A percentile compares a stretch with the other conserved stretches of the same genome.
These are phyloP conservation scores for Basipetospora chlamydospora DNA, from an alignment of 2,329 filamentous ascomycete genomes.

Conservation along the genomic window DNA sequence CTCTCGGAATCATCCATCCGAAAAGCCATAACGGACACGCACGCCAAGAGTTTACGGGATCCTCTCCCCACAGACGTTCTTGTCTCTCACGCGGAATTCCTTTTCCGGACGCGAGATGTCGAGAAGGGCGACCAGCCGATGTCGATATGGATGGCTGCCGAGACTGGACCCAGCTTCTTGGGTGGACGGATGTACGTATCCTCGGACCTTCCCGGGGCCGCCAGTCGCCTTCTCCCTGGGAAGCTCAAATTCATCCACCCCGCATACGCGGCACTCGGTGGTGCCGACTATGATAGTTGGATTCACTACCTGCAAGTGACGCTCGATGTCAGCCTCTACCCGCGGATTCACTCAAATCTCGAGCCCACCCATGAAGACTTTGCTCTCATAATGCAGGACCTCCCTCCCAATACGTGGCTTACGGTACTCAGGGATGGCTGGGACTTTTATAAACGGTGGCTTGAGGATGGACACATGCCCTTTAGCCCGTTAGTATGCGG, in stretches of 20 bases:
- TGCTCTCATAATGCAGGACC: neutral
- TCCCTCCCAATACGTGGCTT: slow-evolving; percentile 1
- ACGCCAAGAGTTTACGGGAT: neutral
- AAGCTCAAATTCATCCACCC: slow-evolving; percentile 5
- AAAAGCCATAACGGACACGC: neutral
- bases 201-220: neutral
- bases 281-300: neutral
- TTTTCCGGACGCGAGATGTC: neutral
- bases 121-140: neutral
- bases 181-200: slow-evolving; percentile 4
- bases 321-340: neutral
- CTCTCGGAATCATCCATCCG: neutral
- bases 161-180: slow-evolving; percentile 1
- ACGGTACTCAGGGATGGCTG: slow-evolving; percentile 6
- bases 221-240: neutral
- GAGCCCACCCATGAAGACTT: neutral
- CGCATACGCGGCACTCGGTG: neutral
- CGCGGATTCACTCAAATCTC: neutral
- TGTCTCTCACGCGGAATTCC: neutral
- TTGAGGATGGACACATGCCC: neutral
- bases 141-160: slow-evolving; percentile 3
- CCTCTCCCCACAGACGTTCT: neutral
- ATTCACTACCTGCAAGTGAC: neutral
- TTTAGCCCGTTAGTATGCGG: neutral
- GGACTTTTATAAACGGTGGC: slow-evolving; percentile 1